These are phyloP conservation scores for Paspalum vaginatum DNA, from an alignment of 176 grass and related monocot species.

Conservation along the genomic window DNA sequence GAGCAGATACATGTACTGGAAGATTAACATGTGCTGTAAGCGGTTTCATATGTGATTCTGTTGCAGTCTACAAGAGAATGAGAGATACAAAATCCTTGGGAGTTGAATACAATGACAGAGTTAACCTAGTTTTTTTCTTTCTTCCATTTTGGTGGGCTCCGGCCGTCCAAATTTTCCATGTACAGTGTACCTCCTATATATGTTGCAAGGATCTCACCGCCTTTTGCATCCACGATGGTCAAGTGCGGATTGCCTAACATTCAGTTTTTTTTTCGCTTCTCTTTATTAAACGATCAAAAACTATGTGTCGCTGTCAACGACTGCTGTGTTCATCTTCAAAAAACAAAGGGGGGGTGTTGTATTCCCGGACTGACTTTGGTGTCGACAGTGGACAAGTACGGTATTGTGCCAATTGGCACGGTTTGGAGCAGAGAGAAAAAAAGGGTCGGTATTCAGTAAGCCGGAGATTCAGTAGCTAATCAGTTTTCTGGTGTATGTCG, in stretches of 20 bases:
- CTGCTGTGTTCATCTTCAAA: background rate
- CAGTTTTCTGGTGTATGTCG: background rate
- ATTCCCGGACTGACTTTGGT: background rate
- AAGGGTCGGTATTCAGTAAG: background rate
- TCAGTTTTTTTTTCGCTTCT: background rate
- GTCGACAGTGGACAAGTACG: background rate
- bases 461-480: background rate
- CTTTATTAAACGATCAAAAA: slow-evolving; percentile 1
- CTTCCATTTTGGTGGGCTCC: background rate
- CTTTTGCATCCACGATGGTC: background rate
- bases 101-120: slow-evolving; percentile 10
- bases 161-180: slow-evolving; percentile 7
- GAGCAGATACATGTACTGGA: background rate
- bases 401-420: background rate
- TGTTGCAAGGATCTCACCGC: background rate
- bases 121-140: background rate
- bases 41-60: slow-evolving; percentile 41
- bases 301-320: background rate
- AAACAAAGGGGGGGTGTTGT: background rate
- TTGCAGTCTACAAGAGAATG: slow-evolving; percentile 32
- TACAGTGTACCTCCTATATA: slow-evolving; percentile 20
- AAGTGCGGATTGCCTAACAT: background rate
- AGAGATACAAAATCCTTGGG: slow-evolving; percentile 22
- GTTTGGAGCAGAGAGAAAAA: too few species aligned
- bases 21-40: slow-evolving; percentile 31